These are phyloP conservation scores for Remersonia thermophila DNA, from an alignment of 2,329 filamentous ascomycete genomes.

Conservation along the genomic window DNA sequence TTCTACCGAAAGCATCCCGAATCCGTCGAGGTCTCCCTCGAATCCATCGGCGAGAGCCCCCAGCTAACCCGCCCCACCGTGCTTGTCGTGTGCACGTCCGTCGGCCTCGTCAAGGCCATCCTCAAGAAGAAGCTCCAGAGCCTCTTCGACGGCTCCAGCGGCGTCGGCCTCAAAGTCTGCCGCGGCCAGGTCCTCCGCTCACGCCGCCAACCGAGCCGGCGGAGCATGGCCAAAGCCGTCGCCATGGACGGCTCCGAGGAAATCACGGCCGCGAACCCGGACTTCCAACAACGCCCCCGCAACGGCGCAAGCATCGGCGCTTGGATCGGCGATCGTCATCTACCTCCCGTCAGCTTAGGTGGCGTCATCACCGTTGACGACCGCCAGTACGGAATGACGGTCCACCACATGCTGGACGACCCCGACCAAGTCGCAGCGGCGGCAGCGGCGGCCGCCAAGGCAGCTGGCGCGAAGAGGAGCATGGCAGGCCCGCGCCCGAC, in stretches of 20 bases:
- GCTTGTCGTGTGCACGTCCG: conserved; percentile 64
- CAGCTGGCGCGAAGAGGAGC: conserved; percentile 20
- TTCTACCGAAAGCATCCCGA: conserved; percentile 64
- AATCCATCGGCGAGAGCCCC: conserved; percentile 58
- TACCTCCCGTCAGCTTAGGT: conserved; percentile 84
- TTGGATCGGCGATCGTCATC: conserved; percentile 70
- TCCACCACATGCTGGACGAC: conserved; percentile 89
- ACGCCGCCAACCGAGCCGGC: conserved; percentile 29
- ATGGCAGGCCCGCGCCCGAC: conserved; percentile 26
- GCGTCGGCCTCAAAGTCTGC: conserved; percentile 59
- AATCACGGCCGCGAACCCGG: conserved; percentile 48
- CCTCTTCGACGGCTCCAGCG: conserved; percentile 49
- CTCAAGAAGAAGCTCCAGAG: conserved; percentile 55
- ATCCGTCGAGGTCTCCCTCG: conserved; percentile 65
- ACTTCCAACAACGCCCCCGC: conserved; percentile 63
- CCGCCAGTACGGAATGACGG: conserved; percentile 83
- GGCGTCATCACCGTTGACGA: conserved; percentile 78
- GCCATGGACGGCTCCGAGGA: conserved; percentile 30
- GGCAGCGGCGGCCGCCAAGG: neutral
- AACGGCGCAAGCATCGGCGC: conserved; percentile 92
- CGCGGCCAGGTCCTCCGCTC: conserved; percentile 55
- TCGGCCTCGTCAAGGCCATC: conserved; percentile 58
- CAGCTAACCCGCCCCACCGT: conserved; percentile 59
- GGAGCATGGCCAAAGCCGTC: conserved; percentile 27
- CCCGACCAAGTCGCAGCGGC: conserved; percentile 29